A percentile compares a stretch with the other conserved stretches of the same genome.
Conservation (phyloP, 2,329 filamentous ascomycete genomes). For the Tolypocladium guangdongense region DNA sequence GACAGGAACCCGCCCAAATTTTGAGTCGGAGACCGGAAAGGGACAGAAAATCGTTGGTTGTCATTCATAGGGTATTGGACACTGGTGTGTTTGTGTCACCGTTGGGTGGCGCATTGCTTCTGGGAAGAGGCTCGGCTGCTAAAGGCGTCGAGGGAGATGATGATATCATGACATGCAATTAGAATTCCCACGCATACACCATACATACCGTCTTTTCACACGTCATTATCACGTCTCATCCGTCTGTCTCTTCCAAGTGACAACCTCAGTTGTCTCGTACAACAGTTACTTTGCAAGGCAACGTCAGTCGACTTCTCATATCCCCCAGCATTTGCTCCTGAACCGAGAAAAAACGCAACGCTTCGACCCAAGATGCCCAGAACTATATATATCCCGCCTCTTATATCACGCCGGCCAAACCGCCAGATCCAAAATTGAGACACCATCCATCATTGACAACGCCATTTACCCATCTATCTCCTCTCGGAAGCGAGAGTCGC, state of each 20-base stretch:
- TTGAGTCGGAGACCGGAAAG: neutral
- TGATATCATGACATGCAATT: neutral
- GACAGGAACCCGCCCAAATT: conserved; percentile 10
- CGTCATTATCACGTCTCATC: neutral
- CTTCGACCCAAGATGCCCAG: no score
- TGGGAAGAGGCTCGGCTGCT: neutral
- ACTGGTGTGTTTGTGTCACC: neutral
- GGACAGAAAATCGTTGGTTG: neutral
- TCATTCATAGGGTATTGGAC: neutral
- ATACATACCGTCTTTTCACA: neutral
- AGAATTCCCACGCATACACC: neutral
- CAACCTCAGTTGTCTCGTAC: neutral
- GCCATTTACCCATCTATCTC: conserved; percentile 29
- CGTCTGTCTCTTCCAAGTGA: neutral
- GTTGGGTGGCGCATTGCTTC: neutral
- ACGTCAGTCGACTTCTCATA: neutral
- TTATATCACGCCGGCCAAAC: neutral
- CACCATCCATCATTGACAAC: neutral
- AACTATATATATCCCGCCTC: neutral
- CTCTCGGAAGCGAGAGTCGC: conserved; percentile 50
- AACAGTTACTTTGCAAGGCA: neutral
- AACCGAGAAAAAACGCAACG: no score
- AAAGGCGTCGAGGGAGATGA: neutral
- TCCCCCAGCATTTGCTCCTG: neutral
- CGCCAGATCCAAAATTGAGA: neutral